Evolutionary conservation across 257 asterid genomes (phyloP).

Genomic region (Haberlea rhodopensis): DNA sequence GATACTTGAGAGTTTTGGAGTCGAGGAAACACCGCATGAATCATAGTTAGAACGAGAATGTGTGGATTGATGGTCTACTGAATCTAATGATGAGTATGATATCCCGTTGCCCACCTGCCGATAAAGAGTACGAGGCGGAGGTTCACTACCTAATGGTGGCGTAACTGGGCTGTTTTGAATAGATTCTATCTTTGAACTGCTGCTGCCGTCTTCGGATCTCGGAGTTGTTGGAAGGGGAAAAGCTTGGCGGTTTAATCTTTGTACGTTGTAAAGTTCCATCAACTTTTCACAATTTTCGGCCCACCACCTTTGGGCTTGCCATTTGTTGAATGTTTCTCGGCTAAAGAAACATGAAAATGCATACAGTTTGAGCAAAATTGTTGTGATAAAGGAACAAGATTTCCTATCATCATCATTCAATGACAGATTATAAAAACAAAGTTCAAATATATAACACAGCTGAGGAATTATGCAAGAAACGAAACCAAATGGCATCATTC

Average conservation of each 20-base stretch:
- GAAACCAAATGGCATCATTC: too few relatives aligned
- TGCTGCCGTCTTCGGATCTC: conserved; percentile 66
- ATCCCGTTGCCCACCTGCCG: conserved; percentile 44
- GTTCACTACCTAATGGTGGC: conserved; percentile 74
- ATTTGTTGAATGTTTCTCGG: conserved; percentile 88
- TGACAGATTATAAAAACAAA: too few relatives aligned
- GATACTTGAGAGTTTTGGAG: conserved; percentile 86
- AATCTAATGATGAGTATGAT: conserved; percentile 62
- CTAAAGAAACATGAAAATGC: conserved; percentile 34
- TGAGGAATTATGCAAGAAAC: not conserved
- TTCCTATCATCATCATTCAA: not conserved
- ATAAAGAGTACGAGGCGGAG: conserved; percentile 53
- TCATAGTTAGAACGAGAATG: conserved; percentile 54
- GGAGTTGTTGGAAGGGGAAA: conserved; percentile 81
- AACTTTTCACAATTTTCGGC: conserved; percentile 85
- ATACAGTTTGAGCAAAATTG: conserved; percentile 6
- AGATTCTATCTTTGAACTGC: conserved; percentile 60
- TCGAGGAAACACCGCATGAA: conserved; percentile 60
- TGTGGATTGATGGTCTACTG: conserved; percentile 52
- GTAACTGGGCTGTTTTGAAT: conserved; percentile 78
- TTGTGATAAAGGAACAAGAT: not conserved
- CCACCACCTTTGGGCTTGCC: conserved; percentile 99
- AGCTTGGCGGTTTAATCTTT: conserved; percentile 74
- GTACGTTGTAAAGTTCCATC: conserved; percentile 88
- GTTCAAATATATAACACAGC: not conserved